phyloP scores from a whole-genome alignment of 768 basidiomycete genomes.

The Boletus insuetus region DNA sequence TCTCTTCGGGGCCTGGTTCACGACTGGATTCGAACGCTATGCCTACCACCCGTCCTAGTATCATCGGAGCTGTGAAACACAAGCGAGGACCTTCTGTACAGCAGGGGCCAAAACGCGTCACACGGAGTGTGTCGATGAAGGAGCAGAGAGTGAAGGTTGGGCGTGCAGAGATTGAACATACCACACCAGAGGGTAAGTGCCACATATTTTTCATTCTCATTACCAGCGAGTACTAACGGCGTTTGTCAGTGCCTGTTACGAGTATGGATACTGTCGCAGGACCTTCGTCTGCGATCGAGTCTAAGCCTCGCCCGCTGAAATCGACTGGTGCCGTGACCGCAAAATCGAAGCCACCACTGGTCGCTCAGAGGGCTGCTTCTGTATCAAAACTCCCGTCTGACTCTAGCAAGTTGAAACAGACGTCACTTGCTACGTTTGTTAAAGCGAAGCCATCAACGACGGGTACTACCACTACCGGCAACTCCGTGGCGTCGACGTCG shows the following conservation, averaged over 20 bases:
- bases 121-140: conserved; percentile 30
- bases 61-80: conserved; percentile 15
- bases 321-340: neutral
- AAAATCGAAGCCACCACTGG: conserved; percentile 1
- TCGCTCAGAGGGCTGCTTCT: conserved; percentile 5
- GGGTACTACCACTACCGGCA: neutral
- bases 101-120: conserved; percentile 20
- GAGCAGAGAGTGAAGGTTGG: conserved; percentile 9
- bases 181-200: conserved; percentile 1
- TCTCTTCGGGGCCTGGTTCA: neutral
- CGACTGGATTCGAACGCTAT: neutral
- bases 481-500: conserved; percentile 1
- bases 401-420: conserved; percentile 21
- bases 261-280: neutral
- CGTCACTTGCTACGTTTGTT: conserved; percentile 24
- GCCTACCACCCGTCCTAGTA: neutral
- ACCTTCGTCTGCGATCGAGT: neutral
- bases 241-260: neutral
- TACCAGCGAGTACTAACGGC: neutral
- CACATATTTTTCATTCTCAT: neutral
- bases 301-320: conserved; percentile 9
- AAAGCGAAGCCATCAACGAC: conserved; percentile 8
- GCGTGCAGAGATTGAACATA: neutral
- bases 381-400: conserved; percentile 11
- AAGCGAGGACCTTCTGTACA: conserved; percentile 13